phyloP scores from a whole-genome alignment of 805 yeast species.

The Cyberlindnera bimundalis region DNA sequence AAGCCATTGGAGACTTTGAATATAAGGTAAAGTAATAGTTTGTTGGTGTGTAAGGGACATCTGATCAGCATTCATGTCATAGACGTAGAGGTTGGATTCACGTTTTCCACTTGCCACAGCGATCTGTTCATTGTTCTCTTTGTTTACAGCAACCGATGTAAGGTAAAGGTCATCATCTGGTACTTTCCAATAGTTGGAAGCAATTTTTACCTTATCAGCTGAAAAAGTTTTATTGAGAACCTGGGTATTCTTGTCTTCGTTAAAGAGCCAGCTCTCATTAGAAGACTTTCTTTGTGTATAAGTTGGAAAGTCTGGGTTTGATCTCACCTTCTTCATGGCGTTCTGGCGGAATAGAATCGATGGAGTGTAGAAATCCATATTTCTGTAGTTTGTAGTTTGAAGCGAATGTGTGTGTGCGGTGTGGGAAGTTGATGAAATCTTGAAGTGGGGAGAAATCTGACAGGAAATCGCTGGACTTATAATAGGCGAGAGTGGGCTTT shows the following conservation, averaged over 20 bases:
- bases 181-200: constrained; percentile 28
- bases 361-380: constrained; percentile 27
- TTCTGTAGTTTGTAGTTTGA: neutral
- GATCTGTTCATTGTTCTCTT: constrained; percentile 31
- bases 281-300: constrained; percentile 11
- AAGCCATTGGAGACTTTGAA: constrained; percentile 52
- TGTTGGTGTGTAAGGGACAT: constrained; percentile 51
- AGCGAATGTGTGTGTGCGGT: neutral
- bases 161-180: constrained; percentile 38
- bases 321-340: constrained; percentile 22
- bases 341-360: constrained; percentile 27
- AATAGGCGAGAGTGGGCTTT: too few relatives aligned
- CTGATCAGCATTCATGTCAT: constrained; percentile 39
- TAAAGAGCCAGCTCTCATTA: constrained; percentile 23
- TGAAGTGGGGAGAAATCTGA: too few relatives aligned
- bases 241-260: constrained; percentile 26
- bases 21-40: constrained; percentile 56
- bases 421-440: too few relatives aligned
- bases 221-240: constrained; percentile 42
- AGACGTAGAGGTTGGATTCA: constrained; percentile 48
- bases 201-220: constrained; percentile 34
- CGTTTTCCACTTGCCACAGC: constrained; percentile 51
- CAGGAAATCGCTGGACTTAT: too few relatives aligned
- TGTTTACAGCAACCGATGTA: constrained; percentile 40
- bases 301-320: constrained; percentile 14